A percentile compares a stretch with the other conserved stretches of the same genome.
Conservation (phyloP, 2,329 filamentous ascomycete species). For the Ophiostoma pallidulum region DNA sequence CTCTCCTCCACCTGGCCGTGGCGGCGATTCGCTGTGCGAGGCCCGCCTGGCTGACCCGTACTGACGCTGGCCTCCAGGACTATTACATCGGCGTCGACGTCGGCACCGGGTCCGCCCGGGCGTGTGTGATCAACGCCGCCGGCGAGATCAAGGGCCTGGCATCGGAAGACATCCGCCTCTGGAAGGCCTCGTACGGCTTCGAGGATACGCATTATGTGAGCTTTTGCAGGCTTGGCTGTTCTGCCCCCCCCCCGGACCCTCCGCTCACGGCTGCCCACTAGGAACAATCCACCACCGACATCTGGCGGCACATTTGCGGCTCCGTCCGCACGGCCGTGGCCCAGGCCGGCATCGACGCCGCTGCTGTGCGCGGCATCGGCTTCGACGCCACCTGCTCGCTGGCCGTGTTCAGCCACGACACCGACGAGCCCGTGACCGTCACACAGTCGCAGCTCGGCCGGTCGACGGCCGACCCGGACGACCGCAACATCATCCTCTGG, state of each 20-base stretch:
- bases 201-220: conserved; percentile 47
- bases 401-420: conserved; percentile 79
- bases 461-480: conserved; percentile 54
- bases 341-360: conserved; percentile 69
- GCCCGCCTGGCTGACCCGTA: neutral
- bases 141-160: conserved; percentile 78
- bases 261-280: conserved; percentile 14
- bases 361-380: conserved; percentile 76
- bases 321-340: conserved; percentile 75
- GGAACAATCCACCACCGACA: conserved; percentile 98
- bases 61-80: conserved; percentile 29
- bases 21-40: too few relatives aligned
- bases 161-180: conserved; percentile 67
- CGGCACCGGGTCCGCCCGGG: conserved; percentile 87
- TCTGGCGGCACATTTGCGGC: conserved; percentile 89
- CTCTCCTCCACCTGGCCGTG: too few relatives aligned
- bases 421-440: conserved; percentile 82
- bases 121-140: conserved; percentile 86
- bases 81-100: conserved; percentile 85
- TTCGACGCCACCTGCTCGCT: conserved; percentile 99
- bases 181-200: conserved; percentile 66
- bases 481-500: conserved; percentile 95
- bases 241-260: too few relatives aligned
- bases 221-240: neutral
- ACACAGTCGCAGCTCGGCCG: conserved; percentile 67